A percentile compares a stretch with the other conserved stretches of the same genome.
These are phyloP conservation scores for Talaromyces wortmannii DNA, from an alignment of 495 filamentous ascomycete genomes.

Conservation along the genomic window DNA sequence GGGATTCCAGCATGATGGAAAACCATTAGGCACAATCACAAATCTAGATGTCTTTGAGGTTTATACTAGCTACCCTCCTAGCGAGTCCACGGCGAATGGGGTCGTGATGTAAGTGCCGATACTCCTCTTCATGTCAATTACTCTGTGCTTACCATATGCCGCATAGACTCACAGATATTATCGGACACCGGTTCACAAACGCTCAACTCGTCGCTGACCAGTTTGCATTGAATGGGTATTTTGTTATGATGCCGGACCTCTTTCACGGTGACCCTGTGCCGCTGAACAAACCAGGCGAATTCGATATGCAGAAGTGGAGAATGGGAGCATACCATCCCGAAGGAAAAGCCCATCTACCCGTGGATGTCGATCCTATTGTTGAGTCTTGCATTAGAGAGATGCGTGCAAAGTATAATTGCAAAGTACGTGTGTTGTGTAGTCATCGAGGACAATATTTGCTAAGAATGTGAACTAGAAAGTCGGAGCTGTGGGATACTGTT, in stretches of 20 bases:
- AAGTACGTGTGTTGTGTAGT: background rate
- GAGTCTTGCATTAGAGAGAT: slow-evolving; percentile 13
- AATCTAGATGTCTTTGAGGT: slow-evolving; percentile 1
- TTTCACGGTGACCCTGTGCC: slow-evolving; percentile 27
- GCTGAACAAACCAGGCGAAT: slow-evolving; percentile 17
- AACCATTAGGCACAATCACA: slow-evolving; percentile 11
- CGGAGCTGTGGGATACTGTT: slow-evolving; percentile 49
- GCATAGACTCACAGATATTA: slow-evolving; percentile 20
- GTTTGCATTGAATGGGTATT: slow-evolving; percentile 69
- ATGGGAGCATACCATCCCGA: background rate
- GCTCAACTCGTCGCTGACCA: slow-evolving; percentile 56
- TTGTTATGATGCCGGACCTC: slow-evolving; percentile 58
- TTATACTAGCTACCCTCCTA: slow-evolving; percentile 19
- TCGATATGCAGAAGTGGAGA: slow-evolving; percentile 22
- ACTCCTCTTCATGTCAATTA: background rate
- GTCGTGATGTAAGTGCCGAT: slow-evolving; percentile 11
- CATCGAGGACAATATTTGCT: background rate
- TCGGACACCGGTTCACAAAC: slow-evolving; percentile 26
- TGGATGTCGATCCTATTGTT: slow-evolving; percentile 31
- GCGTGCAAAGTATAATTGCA: background rate
- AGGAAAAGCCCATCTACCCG: background rate
- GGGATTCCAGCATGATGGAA: slow-evolving; percentile 27
- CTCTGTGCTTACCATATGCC: background rate
- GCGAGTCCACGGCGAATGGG: slow-evolving; percentile 14
- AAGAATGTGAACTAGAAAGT: slow-evolving; percentile 18